Evolutionary conservation across 257 asterid species (phyloP).

Genomic region (Perilla frutescens): DNA sequence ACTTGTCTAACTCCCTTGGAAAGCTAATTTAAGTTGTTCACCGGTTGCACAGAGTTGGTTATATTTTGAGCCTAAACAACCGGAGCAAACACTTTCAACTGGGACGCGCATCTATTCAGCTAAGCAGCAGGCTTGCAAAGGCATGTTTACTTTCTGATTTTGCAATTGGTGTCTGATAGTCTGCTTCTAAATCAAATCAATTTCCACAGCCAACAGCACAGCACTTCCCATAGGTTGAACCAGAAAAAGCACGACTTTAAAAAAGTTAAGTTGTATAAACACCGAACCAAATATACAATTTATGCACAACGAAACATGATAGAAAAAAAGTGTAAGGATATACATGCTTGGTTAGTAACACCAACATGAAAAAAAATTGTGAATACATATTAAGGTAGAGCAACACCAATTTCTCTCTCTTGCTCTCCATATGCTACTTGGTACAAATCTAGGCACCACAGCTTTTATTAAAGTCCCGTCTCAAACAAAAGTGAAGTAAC

Average conservation of each 20-base stretch:
- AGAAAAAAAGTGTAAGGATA: too few relatives aligned
- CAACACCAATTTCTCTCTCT: neutral
- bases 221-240: neutral
- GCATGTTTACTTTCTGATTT: slow-evolving; percentile 7
- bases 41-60: neutral
- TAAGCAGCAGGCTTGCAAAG: neutral
- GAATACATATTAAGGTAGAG: too few relatives aligned
- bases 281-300: too few relatives aligned
- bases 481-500: neutral
- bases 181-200: neutral
- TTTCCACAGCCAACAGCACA: neutral
- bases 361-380: neutral
- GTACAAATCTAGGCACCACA: neutral
- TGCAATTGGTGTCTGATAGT: neutral
- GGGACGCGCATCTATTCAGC: neutral
- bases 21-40: slow-evolving; percentile 7
- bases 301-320: too few relatives aligned
- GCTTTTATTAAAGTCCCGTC: neutral
- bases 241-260: neutral
- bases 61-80: slow-evolving; percentile 12
- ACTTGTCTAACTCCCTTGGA: neutral
- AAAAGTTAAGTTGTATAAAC: neutral
- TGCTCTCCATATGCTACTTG: neutral
- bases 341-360: too few relatives aligned
- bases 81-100: neutral